Evolutionary conservation across 2,329 filamentous ascomycete species (phyloP), one percentile per base, ranked within the genome.

Genomic region (Raffaelea albimanens): DNA sequence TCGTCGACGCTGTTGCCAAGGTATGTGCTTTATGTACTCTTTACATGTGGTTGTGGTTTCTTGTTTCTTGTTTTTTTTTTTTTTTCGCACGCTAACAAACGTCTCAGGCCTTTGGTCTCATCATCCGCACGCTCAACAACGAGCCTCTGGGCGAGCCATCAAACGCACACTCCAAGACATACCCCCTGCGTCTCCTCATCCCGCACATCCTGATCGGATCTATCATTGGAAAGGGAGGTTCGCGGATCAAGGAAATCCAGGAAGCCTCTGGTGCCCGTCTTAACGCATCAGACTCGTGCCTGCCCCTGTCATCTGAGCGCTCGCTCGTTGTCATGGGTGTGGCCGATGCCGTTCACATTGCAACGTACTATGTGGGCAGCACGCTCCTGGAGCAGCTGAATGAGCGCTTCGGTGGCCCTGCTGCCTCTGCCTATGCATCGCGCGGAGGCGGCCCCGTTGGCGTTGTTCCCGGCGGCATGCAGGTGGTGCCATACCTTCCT

Each of bases 271-370:
- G 94, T 51, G 93, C 93, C 46, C 85, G 94, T 53, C 78, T 98
- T 41, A 98, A 98, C 66, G 93, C 93, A 22, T 98, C 93, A 7
- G 93, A 97, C 65, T 85, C 89, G 5, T 95, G 90, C 63, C 78
- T 98, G 48, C 93, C 93, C 43, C 78, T 96, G 52, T 98, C 93
- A 18, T 95, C 89, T 50, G 93, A 98, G 70, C 87, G 93, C 43
- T 97, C 93, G n/a, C 79, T 98, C 43, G 91, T 98, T 45, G 90
- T 98, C 25, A 88, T 97, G 67, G 93, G 93, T 64, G 93, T 98
- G 50, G 93, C 93, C 46, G 93, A 98, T 70, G 91, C 93, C 50
- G 91, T 98, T 43, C 93, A 98, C 69, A 98, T 98, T 66, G 93
- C 93, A 43, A 95, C 93, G 34, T 98, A 97, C 72, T 98, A 98